phyloP scores from a whole-genome alignment of 495 filamentous ascomycete genomes.

The Collariella sp. region DNA sequence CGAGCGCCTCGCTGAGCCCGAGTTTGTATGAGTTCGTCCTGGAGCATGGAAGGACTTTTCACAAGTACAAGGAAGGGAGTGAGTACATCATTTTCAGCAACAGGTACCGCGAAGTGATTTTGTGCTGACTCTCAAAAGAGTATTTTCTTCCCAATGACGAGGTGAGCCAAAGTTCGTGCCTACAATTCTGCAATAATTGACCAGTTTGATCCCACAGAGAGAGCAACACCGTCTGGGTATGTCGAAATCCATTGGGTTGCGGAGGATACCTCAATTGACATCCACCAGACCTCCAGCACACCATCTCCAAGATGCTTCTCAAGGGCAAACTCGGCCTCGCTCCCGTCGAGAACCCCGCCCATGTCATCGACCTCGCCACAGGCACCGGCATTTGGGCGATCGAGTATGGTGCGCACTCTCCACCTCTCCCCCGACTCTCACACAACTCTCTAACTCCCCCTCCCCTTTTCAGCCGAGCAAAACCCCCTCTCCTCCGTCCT shows the following conservation, averaged over 20 bases:
- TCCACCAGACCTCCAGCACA: conserved; percentile 41
- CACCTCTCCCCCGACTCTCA: not conserved
- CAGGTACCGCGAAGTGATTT: not conserved
- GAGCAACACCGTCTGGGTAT: conserved; percentile 41
- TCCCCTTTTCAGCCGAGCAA: conserved; percentile 20
- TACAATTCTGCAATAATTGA: not conserved
- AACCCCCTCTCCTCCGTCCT: conserved; percentile 23
- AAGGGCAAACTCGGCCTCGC: conserved; percentile 35
- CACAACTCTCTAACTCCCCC: not conserved
- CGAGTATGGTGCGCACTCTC: conserved; percentile 27
- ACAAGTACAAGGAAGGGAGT: conserved; percentile 34
- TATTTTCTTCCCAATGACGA: conserved; percentile 26
- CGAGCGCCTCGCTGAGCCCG: conserved; percentile 10
- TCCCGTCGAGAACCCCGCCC: conserved; percentile 31
- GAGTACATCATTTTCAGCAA: not conserved
- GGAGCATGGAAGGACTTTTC: conserved; percentile 30
- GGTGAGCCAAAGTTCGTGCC: conserved; percentile 7
- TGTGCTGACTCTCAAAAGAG: conserved; percentile 11
- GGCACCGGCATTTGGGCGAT: conserved; percentile 41
- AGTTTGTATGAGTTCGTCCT: conserved; percentile 21
- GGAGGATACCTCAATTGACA: not conserved
- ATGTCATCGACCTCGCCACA: conserved; percentile 40
- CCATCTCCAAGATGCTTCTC: conserved; percentile 34
- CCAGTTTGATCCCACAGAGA: conserved; percentile 15
- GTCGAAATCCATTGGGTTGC: not conserved